These are phyloP conservation scores for Mucor circinelloides DNA, from an alignment of 371 early-diverging fungal species.

Conservation along the genomic window DNA sequence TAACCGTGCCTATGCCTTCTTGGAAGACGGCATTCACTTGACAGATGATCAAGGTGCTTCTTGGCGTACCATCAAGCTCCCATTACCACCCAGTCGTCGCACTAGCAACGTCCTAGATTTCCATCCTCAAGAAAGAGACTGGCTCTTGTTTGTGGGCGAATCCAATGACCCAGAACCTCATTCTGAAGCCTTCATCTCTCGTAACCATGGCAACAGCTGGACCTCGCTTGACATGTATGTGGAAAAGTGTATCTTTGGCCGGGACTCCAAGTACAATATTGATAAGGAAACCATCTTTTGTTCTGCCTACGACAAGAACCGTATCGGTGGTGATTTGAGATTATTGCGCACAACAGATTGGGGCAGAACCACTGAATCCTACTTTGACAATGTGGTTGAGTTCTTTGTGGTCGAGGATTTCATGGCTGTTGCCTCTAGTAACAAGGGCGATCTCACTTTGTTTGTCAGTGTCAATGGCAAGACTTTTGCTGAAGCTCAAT, in stretches of 20 bases:
- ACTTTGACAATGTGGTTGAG: slow-evolving; percentile 58
- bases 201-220: slow-evolving; percentile 79
- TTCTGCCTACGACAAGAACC: slow-evolving; percentile 61
- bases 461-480: slow-evolving; percentile 75
- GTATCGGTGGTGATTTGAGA: slow-evolving; percentile 55
- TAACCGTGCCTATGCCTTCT: slow-evolving; percentile 65
- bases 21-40: slow-evolving; percentile 54
- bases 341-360: slow-evolving; percentile 57
- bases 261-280: slow-evolving; percentile 63
- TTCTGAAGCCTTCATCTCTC: slow-evolving; percentile 69
- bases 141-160: slow-evolving; percentile 78
- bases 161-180: slow-evolving; percentile 51
- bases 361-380: slow-evolving; percentile 31
- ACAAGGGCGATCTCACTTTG: slow-evolving; percentile 55
- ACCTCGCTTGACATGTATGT: slow-evolving; percentile 76
- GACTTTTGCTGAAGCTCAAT: slow-evolving; percentile 71
- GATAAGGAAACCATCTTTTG: slow-evolving; percentile 75
- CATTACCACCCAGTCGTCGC: slow-evolving; percentile 62
- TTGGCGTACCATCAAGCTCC: slow-evolving; percentile 62
- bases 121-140: slow-evolving; percentile 79
- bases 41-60: slow-evolving; percentile 73
- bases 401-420: slow-evolving; percentile 67
- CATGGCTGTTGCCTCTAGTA: slow-evolving; percentile 73
- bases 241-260: slow-evolving; percentile 87
- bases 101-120: slow-evolving; percentile 73